A percentile compares a stretch with the other conserved stretches of the same genome.
These are phyloP conservation scores for Clavariopsis aquatica DNA, from an alignment of 495 filamentous ascomycete genomes.

Conservation along the genomic window DNA sequence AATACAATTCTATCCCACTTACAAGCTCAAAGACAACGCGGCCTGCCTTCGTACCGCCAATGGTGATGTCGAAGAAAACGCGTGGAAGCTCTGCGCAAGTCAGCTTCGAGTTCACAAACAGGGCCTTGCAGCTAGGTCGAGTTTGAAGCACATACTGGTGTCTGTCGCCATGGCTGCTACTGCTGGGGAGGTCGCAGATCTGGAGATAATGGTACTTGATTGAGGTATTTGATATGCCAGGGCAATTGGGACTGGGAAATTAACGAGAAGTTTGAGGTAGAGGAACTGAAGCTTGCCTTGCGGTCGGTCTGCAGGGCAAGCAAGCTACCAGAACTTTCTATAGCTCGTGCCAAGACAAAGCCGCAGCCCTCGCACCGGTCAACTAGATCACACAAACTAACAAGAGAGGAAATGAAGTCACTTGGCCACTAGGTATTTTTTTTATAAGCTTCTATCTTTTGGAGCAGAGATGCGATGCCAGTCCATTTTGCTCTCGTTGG, in stretches of 20 bases:
- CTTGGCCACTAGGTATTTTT: neutral
- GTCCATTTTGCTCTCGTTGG: neutral
- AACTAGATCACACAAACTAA: neutral
- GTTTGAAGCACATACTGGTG: conserved; percentile 10
- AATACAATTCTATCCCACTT: conserved; percentile 36
- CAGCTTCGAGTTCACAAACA: neutral
- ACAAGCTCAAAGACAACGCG: conserved; percentile 82
- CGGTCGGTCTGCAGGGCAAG: neutral
- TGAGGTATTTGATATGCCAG: no score
- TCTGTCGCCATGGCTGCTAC: conserved; percentile 2
- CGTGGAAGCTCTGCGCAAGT: conserved; percentile 56
- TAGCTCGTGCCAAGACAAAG: conserved; percentile 1
- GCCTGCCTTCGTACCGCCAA: conserved; percentile 68
- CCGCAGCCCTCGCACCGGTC: neutral
- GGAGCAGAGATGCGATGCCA: neutral
- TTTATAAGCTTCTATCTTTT: neutral
- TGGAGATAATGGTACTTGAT: no score
- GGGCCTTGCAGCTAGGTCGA: neutral
- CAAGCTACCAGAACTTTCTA: conserved; percentile 20
- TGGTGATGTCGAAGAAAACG: conserved; percentile 87
- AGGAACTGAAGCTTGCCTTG: no score
- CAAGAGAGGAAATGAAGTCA: neutral
- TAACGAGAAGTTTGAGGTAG: neutral
- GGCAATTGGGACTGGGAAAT: neutral
- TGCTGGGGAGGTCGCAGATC: no score